phyloP scores from a whole-genome alignment of 2,329 filamentous ascomycete genomes.

The Alternaria sp. region DNA sequence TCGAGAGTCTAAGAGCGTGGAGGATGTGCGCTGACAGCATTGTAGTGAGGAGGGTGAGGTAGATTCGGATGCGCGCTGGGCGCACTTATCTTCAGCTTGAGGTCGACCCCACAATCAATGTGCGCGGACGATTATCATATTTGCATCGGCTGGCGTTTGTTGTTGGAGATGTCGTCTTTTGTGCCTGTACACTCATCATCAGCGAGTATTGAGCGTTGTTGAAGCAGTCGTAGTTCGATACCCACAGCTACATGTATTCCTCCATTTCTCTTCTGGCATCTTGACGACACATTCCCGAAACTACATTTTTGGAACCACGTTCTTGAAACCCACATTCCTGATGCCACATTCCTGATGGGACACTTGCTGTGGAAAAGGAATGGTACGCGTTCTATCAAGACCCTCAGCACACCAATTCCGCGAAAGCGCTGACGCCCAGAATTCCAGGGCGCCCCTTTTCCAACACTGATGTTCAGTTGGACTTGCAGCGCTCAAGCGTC shows the following conservation, averaged over 20 bases:
- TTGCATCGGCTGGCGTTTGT: conserved; percentile 2
- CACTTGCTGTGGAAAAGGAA: neutral
- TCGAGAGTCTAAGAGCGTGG: neutral
- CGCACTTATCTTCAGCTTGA: conserved; percentile 31
- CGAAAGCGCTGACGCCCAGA: neutral
- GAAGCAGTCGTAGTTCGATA: neutral
- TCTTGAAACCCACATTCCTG: neutral
- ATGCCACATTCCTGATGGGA: neutral
- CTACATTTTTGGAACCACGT: neutral
- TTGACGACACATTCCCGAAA: neutral
- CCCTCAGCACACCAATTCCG: neutral
- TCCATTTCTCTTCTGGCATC: neutral
- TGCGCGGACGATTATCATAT: neutral
- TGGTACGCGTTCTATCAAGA: neutral
- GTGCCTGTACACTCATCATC: neutral
- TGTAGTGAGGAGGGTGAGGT: conserved; percentile 35
- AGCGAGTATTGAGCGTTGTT: neutral
- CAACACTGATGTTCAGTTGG: neutral
- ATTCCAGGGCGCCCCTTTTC: neutral
- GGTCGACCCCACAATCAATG: neutral
- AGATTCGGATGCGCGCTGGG: conserved; percentile 36
- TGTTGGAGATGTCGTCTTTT: neutral
- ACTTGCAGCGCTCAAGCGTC: neutral
- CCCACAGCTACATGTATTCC: neutral
- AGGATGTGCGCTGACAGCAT: conserved; percentile 22